phyloP scores from a whole-genome alignment of 495 filamentous ascomycete genomes.

The Diplogelasinospora grovesii region DNA sequence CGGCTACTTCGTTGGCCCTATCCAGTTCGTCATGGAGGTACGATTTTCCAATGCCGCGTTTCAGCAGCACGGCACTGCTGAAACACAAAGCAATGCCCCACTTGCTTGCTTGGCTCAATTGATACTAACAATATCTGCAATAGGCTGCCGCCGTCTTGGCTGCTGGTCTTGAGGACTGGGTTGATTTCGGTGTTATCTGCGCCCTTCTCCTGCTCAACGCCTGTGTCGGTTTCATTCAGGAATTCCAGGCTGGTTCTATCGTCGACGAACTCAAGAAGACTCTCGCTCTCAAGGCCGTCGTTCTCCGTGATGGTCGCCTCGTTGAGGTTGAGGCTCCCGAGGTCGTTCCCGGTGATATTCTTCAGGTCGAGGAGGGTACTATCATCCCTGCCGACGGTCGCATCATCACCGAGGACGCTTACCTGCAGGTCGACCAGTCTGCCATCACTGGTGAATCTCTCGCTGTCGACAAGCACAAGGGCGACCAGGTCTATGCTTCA shows the following conservation, averaged over 20 bases:
- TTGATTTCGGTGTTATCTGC: conserved; percentile 76
- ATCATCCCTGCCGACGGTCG: conserved; percentile 86
- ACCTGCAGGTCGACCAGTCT: conserved; percentile 88
- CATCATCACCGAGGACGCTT: conserved; percentile 69
- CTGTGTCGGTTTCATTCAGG: conserved; percentile 77
- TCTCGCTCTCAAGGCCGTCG: conserved; percentile 76
- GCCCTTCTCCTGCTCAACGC: conserved; percentile 74
- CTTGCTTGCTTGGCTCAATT: conserved; percentile 7
- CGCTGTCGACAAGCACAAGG: conserved; percentile 78
- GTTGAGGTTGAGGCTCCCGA: conserved; percentile 68
- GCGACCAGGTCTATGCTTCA: conserved; percentile 73
- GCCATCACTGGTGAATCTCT: conserved; percentile 89
- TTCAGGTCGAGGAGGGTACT: conserved; percentile 83
- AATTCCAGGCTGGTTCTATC: conserved; percentile 84
- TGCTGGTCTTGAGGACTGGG: conserved; percentile 73
- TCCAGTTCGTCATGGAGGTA: conserved; percentile 94
- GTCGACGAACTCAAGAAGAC: conserved; percentile 91
- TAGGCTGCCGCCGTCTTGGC: conserved; percentile 43
- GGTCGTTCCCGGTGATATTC: conserved; percentile 85
- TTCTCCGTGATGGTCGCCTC: conserved; percentile 67
- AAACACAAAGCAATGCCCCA: conserved; percentile 27
- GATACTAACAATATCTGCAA: conserved; percentile 18
- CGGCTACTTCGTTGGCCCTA: conserved; percentile 78
- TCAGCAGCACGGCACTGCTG: conserved; percentile 10
- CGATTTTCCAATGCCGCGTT: conserved; percentile 21